phyloP scores from a whole-genome alignment of 139 green algal genomes.

The Monoraphidium neglectum region DNA sequence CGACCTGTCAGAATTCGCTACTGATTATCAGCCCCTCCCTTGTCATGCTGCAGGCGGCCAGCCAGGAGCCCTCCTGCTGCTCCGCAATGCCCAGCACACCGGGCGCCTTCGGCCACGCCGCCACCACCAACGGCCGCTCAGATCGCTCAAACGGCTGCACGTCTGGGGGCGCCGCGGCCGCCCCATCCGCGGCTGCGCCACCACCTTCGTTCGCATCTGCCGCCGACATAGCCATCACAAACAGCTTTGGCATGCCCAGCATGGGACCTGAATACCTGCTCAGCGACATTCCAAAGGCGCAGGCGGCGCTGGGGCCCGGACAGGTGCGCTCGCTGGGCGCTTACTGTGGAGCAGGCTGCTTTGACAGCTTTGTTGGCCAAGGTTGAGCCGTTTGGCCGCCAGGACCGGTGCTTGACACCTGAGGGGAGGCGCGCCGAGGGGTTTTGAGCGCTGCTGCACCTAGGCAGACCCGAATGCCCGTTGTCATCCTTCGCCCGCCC shows the following conservation, averaged over 20 bases:
- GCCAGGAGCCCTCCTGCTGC: neutral
- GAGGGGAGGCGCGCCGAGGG: too few relatives aligned
- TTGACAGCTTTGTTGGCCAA: too few relatives aligned
- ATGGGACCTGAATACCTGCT: constrained; percentile 4
- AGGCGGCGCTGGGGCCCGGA: constrained; percentile 21
- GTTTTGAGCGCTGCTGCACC: too few relatives aligned
- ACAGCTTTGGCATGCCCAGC: constrained; percentile 47
- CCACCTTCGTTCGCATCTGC: neutral
- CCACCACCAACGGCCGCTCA: neutral
- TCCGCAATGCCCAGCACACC: neutral
- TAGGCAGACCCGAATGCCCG: too few relatives aligned
- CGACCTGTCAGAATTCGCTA: too few relatives aligned
- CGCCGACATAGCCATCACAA: constrained; percentile 33
- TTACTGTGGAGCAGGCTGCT: too few relatives aligned
- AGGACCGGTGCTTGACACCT: too few relatives aligned
- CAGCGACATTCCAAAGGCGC: constrained; percentile 14
- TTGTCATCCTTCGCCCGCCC: too few relatives aligned
- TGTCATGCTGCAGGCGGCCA: neutral
- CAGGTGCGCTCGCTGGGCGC: constrained; percentile 12
- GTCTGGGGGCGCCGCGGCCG: neutral
- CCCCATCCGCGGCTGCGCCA: neutral
- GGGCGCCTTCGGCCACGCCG: neutral
- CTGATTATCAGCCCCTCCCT: too few relatives aligned
- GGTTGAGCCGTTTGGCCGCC: too few relatives aligned
- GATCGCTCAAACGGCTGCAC: constrained; percentile 5